Percentiles rank a stretch among this genome's conserved stretches.
Conservation (phyloP, 768 basidiomycete genomes). For the Panaeolus cyanescens region DNA sequence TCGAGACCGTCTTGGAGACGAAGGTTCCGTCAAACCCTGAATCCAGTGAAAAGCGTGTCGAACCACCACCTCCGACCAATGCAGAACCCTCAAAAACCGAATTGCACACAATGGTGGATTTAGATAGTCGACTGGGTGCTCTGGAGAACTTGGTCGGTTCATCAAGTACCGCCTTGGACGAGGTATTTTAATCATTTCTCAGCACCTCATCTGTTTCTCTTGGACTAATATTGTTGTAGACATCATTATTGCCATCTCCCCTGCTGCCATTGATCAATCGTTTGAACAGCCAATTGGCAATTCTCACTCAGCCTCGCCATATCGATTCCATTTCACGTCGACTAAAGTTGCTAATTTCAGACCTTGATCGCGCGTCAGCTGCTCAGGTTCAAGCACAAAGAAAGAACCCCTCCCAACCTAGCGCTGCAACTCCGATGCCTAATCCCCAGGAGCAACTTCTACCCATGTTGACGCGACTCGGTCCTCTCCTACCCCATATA, state of each 20-base stretch:
- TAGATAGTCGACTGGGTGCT: slow-evolving; percentile 83
- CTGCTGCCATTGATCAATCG: slow-evolving; percentile 81
- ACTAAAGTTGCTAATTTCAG: slow-evolving; percentile 88
- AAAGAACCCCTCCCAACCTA: slow-evolving; percentile 44
- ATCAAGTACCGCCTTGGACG: slow-evolving; percentile 76
- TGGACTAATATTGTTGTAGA: slow-evolving; percentile 37
- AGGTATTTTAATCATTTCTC: slow-evolving; percentile 51
- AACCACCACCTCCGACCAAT: slow-evolving; percentile 4
- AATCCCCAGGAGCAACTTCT: slow-evolving; percentile 59
- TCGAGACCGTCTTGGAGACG: slow-evolving; percentile 55
- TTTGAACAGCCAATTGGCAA: slow-evolving; percentile 81
- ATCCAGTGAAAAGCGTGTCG: slow-evolving; percentile 11
- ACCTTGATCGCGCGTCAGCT: slow-evolving; percentile 81
- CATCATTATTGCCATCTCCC: slow-evolving; percentile 73
- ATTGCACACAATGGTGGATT: slow-evolving; percentile 59
- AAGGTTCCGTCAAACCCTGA: slow-evolving; percentile 16
- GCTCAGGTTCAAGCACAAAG: slow-evolving; percentile 48
- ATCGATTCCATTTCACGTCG: slow-evolving; percentile 94
- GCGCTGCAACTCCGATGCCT: slow-evolving; percentile 23
- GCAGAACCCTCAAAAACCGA: slow-evolving; percentile 34
- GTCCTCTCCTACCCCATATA: slow-evolving; percentile 76
- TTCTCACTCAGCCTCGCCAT: slow-evolving; percentile 94
- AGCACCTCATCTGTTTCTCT: not conserved
- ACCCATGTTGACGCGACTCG: slow-evolving; percentile 69
- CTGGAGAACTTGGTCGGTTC: slow-evolving; percentile 86